Base-by-base conservation (phyloP, 176 grass and related monocot genomes). In the Cenchrus fungigraminus region DNA sequence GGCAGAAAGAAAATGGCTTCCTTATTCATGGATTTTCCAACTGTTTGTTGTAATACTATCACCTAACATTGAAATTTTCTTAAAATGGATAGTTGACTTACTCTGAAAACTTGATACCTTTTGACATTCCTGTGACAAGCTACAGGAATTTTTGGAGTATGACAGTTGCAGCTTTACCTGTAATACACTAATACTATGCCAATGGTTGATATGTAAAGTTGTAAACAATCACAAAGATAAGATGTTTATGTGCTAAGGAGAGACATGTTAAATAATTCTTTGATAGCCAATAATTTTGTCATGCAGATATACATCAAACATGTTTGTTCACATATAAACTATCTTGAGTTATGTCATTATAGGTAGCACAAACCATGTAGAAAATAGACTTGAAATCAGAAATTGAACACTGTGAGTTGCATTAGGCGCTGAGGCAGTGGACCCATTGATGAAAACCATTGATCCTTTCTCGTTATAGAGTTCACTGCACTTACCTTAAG, bases 1-100 rank as follows among this genome's bases (percentile, higher is more conserved):
- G 29, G 8, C 44, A 61, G 12, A 7, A 68, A 42, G 15, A 68
- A 61, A 50, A 70, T 77, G 3, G 1, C 25, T 67, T 87, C 1
- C 47, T 75, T 72, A 54, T 72, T 55, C 6, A 80, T 55, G n/a
- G 71, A 72, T 74, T 20, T 79, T 52, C 51, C 17, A 16, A 52
- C 19, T 68, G 46, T 19, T 28, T 46, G 1, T 22, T 73, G 37
- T 66, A 47, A 42, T 68, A 32, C 52, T 59, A 11, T 61, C 20
- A 29, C 52, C 43, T 51, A 29, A 34, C 10, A 46, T 31, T 50
- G 37, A 78, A 71, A 37, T 50, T 19, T 29, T 59, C 6, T 66
- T 17, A 79, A 56, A 79, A 49, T 16, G 2, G 44, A 51, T 19
- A 34, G 0, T 52, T 66, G 32, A 45, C 51, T 28, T 49, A 58